phyloP scores from a whole-genome alignment of 768 basidiomycete species.

The Rhodosporidiobolus odoratus region DNA sequence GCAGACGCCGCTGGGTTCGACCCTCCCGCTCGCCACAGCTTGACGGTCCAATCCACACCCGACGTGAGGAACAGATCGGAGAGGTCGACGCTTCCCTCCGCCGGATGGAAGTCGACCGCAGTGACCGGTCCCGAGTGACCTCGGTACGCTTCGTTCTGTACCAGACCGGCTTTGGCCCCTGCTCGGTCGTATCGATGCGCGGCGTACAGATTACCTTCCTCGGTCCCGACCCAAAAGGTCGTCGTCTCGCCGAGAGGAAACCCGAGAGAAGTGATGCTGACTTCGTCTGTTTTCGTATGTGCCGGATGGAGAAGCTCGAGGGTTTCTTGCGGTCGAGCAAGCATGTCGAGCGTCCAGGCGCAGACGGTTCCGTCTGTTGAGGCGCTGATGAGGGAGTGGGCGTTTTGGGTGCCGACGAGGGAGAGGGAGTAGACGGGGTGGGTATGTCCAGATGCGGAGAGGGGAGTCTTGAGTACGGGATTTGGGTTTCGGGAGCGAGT shows the following conservation, averaged over 20 bases:
- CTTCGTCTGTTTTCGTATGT: conserved; percentile 94
- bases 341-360: conserved; percentile 97
- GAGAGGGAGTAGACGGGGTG: conserved; percentile 98
- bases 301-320: conserved; percentile 80
- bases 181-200: conserved; percentile 96
- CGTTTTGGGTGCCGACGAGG: conserved; percentile 98
- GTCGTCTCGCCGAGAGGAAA: conserved; percentile 96
- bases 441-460: conserved; percentile 93
- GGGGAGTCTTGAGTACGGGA: conserved; percentile 90
- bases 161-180: conserved; percentile 89
- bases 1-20: neutral
- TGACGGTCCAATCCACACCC: conserved; percentile 97
- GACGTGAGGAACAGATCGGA: conserved; percentile 88
- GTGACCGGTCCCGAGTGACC: conserved; percentile 91
- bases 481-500: conserved; percentile 85
- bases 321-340: conserved; percentile 98
- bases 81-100: conserved; percentile 85
- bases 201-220: conserved; percentile 94
- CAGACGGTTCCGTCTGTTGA: conserved; percentile 97
- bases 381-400: conserved; percentile 91
- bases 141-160: conserved; percentile 85
- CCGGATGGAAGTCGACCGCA: conserved; percentile 90
- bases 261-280: conserved; percentile 85
- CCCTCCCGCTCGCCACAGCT: conserved; percentile 65
- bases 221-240: conserved; percentile 95